A percentile compares a stretch with the other conserved stretches of the same genome.
These are phyloP conservation scores for Naganishia friedmannii DNA, from an alignment of 768 basidiomycete species.

Conservation along the genomic window DNA sequence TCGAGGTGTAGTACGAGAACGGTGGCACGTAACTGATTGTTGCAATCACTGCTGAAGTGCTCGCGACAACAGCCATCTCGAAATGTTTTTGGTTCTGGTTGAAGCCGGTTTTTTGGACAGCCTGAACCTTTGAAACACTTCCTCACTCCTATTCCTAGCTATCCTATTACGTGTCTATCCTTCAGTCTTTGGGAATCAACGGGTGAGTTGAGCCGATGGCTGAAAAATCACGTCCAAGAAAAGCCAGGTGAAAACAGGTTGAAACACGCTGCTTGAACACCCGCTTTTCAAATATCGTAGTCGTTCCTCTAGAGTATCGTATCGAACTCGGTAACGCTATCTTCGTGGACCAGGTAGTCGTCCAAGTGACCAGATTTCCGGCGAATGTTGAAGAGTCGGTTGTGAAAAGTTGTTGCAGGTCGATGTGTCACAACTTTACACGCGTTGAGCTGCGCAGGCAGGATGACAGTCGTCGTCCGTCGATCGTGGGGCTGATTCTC, in stretches of 20 bases:
- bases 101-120: neutral
- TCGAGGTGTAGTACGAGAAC: conserved; percentile 36
- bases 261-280: neutral
- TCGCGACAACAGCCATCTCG: conserved; percentile 43
- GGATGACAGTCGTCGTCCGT: neutral
- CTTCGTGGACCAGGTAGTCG: neutral
- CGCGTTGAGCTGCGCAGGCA: neutral
- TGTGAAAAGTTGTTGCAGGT: neutral
- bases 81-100: neutral
- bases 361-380: neutral
- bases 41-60: conserved; percentile 40
- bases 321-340: neutral
- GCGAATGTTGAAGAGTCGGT: neutral
- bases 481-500: neutral
- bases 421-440: conserved; percentile 1
- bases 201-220: too few species aligned
- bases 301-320: neutral
- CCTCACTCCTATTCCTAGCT: too few species aligned
- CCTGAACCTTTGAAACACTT: too few species aligned
- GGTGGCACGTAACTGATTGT: conserved; percentile 42
- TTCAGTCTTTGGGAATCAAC: too few species aligned
- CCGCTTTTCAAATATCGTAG: neutral
- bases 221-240: neutral
- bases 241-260: neutral
- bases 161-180: too few species aligned